Evolutionary conservation across 148 eudicot species (phyloP).

Genomic region (Persicaria maculosa): DNA sequence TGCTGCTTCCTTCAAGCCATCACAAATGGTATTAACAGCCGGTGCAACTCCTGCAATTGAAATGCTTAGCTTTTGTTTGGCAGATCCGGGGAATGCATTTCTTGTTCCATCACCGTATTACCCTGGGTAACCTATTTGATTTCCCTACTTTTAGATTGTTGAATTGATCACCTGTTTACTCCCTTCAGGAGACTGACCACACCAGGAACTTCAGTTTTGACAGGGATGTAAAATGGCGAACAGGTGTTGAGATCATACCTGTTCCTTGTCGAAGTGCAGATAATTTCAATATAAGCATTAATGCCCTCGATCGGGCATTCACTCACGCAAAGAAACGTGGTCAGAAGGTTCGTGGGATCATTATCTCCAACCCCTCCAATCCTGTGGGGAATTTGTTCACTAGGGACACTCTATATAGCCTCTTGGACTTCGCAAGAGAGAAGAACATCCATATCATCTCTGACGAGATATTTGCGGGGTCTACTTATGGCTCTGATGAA

Average conservation of each 20-base stretch:
- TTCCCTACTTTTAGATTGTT: background rate
- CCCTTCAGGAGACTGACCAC: slow-evolving; percentile 14
- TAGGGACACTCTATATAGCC: slow-evolving; percentile 53
- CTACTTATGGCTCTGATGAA: slow-evolving; percentile 33
- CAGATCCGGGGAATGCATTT: slow-evolving; percentile 88
- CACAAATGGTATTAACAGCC: slow-evolving; percentile 59
- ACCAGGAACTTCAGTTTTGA: slow-evolving; percentile 44
- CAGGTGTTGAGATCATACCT: slow-evolving; percentile 81
- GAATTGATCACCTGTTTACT: slow-evolving; percentile 3
- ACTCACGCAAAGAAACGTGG: slow-evolving; percentile 86
- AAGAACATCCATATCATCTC: slow-evolving; percentile 86
- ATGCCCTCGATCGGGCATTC: slow-evolving; percentile 70
- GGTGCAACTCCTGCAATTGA: slow-evolving; percentile 75
- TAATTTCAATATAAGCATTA: slow-evolving; percentile 48
- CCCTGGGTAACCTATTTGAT: slow-evolving; percentile 51
- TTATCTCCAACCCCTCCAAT: slow-evolving; percentile 76
- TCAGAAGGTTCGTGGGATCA: slow-evolving; percentile 65
- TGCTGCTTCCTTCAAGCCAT: slow-evolving; percentile 49
- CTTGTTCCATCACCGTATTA: slow-evolving; percentile 88
- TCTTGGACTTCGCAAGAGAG: slow-evolving; percentile 78
- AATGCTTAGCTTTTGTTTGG: slow-evolving; percentile 76
- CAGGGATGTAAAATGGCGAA: slow-evolving; percentile 83
- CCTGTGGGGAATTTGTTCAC: slow-evolving; percentile 57
- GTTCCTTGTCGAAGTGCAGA: slow-evolving; percentile 95
- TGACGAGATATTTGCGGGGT: slow-evolving; percentile 47